A percentile compares a stretch with the other conserved stretches of the same genome.
These are phyloP conservation scores for Brassica rapa DNA, from an alignment of 345 rosid genomes.

Conservation along the genomic window DNA sequence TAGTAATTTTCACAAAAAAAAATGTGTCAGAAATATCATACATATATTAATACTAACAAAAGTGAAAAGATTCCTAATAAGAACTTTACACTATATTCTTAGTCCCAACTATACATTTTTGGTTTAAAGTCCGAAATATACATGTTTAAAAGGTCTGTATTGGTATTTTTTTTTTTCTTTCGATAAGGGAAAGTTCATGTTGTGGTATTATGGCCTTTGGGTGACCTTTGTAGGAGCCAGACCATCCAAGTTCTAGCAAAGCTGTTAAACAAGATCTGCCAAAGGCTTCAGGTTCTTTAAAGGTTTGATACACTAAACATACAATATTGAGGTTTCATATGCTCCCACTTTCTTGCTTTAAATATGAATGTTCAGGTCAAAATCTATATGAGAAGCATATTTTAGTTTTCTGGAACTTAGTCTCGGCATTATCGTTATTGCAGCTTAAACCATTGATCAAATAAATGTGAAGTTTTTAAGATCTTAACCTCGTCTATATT, in stretches of 20 bases:
- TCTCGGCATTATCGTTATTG: not conserved
- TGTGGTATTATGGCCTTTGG: not conserved
- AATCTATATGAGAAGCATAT: not conserved
- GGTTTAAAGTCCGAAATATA: not conserved
- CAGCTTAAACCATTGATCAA: not conserved
- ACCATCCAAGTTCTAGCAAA: not conserved
- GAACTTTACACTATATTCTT: not conserved
- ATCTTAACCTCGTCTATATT: not conserved
- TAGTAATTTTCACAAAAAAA: no score
- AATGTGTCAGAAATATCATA: not conserved
- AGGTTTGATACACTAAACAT: not conserved
- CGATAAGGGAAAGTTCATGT: not conserved
- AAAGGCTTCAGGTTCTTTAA: not conserved
- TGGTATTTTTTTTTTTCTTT: not conserved
- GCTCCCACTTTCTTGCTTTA: not conserved
- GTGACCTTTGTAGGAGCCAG: not conserved
- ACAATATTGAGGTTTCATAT: not conserved
- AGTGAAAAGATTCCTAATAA: no score
- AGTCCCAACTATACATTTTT: not conserved
- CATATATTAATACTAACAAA: not conserved
- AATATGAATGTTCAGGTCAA: not conserved
- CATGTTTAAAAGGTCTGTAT: not conserved
- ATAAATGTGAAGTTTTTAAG: not conserved
- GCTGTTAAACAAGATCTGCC: not conserved
- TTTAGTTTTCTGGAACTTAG: not conserved